phyloP scores from a whole-genome alignment of 306 rosid genomes.

The Citrullus amarus region DNA sequence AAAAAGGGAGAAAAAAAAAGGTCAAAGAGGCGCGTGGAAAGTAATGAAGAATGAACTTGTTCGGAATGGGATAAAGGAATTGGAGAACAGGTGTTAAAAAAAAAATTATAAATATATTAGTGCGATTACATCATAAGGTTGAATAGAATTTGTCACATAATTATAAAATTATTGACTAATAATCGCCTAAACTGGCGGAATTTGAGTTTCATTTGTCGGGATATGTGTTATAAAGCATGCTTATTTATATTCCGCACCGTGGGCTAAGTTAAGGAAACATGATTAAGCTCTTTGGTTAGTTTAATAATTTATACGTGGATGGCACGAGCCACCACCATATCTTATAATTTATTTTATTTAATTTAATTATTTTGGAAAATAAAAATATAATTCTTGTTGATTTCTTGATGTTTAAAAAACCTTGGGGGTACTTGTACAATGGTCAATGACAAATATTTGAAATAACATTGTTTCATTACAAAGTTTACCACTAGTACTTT shows the following conservation, averaged over 20 bases:
- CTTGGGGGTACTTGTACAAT: no score
- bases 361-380: background rate
- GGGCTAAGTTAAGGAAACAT: slow-evolving; percentile 1
- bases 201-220: background rate
- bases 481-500: no score
- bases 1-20: background rate
- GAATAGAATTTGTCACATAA: background rate
- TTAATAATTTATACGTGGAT: background rate
- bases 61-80: background rate
- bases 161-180: background rate
- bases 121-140: background rate
- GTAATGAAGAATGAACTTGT: background rate
- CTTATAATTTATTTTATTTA: background rate
- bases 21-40: slow-evolving; percentile 8
- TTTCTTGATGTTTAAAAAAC: no score
- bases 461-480: no score
- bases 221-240: background rate
- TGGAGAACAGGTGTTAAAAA: background rate
- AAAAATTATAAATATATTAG: background rate
- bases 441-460: no score
- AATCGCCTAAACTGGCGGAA: background rate
- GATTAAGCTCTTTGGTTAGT: background rate
- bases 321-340: background rate
- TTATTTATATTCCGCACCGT: background rate
- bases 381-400: background rate